phyloP scores from a whole-genome alignment of 306 rosid genomes.

The Cucurbita ficifolia region DNA sequence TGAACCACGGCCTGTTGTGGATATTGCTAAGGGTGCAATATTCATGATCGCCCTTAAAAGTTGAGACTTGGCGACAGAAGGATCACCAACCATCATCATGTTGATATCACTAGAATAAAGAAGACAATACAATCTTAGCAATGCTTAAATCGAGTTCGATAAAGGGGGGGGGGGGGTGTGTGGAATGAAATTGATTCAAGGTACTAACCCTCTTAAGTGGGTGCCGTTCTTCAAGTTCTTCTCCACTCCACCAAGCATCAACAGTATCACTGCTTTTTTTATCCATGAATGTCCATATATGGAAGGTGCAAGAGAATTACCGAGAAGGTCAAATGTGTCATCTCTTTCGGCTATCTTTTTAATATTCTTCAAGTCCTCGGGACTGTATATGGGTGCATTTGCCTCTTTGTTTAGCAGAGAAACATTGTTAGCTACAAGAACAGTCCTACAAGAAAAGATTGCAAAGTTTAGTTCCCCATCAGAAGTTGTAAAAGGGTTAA shows the following conservation, averaged over 20 bases:
- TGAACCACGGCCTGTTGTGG: constrained; percentile 97
- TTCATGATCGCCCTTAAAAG: constrained; percentile 90
- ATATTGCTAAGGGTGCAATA: constrained; percentile 90
- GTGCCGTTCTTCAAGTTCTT: constrained; percentile 96
- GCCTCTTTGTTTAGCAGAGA: constrained; percentile 95
- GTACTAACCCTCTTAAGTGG: constrained; percentile 87
- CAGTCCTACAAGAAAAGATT: constrained; percentile 49
- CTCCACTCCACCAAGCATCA: constrained; percentile 96
- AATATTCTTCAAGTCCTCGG: constrained; percentile 66
- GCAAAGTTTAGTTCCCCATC: constrained; percentile 11
- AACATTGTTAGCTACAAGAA: constrained; percentile 79
- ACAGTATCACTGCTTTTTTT: constrained; percentile 80
- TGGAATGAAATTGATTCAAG: neutral
- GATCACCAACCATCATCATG: constrained; percentile 99
- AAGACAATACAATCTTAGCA: neutral
- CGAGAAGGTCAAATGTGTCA: constrained; percentile 84
- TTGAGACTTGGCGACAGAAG: constrained; percentile 99
- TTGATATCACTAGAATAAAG: constrained; percentile 66
- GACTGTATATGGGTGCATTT: constrained; percentile 70
- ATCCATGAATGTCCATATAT: constrained; percentile 96
- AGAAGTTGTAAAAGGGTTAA: neutral
- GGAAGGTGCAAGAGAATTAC: constrained; percentile 93
- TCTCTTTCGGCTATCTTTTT: constrained; percentile 75
- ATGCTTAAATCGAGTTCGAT: neutral
- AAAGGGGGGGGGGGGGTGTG: no score